A percentile compares a stretch with the other conserved stretches of the same genome.
Evolutionary conservation across 768 basidiomycete species (phyloP).

Genomic region (Pisolithus microcarpus): DNA sequence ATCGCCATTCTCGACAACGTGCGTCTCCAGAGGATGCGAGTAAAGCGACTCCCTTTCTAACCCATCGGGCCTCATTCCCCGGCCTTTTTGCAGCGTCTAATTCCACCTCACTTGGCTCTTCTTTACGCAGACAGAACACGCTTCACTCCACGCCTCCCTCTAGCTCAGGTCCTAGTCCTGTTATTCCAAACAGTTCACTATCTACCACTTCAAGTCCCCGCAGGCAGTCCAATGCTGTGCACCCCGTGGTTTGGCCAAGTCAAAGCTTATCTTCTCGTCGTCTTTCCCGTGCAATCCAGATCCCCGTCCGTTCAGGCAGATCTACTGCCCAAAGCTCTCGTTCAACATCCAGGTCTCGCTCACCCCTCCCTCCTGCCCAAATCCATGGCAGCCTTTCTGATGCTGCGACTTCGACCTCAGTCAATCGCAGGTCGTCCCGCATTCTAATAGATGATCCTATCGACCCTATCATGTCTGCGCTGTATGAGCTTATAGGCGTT

Average conservation of each 20-base stretch:
- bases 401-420: conserved; percentile 31
- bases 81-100: conserved; percentile 57
- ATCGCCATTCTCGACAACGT: conserved; percentile 69
- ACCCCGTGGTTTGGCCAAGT: conserved; percentile 48
- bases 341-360: conserved; percentile 90
- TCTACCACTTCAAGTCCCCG: conserved; percentile 62
- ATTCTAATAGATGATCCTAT: conserved; percentile 79
- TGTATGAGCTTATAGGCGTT: conserved; percentile 88
- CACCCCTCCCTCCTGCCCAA: conserved; percentile 72
- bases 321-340: conserved; percentile 78
- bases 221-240: conserved; percentile 47
- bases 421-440: conserved; percentile 72
- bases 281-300: conserved; percentile 80
- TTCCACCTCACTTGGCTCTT: conserved; percentile 55
- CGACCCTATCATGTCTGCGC: conserved; percentile 82
- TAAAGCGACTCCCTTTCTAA: conserved; percentile 36
- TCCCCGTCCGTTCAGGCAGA: conserved; percentile 54
- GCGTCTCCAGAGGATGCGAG: conserved; percentile 47
- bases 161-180: conserved; percentile 52
- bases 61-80: conserved; percentile 49
- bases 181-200: conserved; percentile 51
- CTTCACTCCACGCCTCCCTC: conserved; percentile 54
- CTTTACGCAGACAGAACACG: conserved; percentile 58
- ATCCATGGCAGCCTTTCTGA: conserved; percentile 63
- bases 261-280: conserved; percentile 62